phyloP scores from a whole-genome alignment of 495 filamentous ascomycete species.

The Podospora bellae-mahoneyi region DNA sequence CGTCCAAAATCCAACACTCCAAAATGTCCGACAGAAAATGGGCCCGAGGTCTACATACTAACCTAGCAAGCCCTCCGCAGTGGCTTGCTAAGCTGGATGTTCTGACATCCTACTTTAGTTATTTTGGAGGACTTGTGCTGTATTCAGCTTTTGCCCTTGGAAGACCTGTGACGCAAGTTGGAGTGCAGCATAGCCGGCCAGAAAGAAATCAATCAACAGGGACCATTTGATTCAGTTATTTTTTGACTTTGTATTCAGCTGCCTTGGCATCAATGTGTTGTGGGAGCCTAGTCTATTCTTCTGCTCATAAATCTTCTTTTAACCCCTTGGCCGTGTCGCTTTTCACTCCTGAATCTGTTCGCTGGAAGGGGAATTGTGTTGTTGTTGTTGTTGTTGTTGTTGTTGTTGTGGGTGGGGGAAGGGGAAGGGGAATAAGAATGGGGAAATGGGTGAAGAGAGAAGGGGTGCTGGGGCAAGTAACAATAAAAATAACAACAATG shows the following conservation, averaged over 20 bases:
- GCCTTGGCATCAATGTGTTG: background rate
- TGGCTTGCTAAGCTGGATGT: no score
- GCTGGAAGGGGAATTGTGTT: background rate
- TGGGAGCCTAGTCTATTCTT: background rate
- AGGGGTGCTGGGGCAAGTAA: background rate
- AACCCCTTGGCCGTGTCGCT: background rate
- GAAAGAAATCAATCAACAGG: background rate
- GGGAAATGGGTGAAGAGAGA: background rate
- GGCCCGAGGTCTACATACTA: no score
- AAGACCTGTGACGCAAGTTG: no score
- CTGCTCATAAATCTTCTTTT: background rate
- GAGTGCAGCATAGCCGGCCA: no score
- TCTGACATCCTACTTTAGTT: no score
- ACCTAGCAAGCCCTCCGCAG: no score
- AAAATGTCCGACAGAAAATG: background rate
- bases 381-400: no score
- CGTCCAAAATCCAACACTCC: background rate
- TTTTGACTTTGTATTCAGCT: background rate
- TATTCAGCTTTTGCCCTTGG: no score
- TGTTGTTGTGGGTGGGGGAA: no score
- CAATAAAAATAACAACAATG: background rate
- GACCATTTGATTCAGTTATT: background rate
- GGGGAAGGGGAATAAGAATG: background rate
- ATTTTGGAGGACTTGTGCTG: no score
- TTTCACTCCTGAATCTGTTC: background rate